phyloP scores from a whole-genome alignment of 768 basidiomycete genomes.

The Russula sp. region DNA sequence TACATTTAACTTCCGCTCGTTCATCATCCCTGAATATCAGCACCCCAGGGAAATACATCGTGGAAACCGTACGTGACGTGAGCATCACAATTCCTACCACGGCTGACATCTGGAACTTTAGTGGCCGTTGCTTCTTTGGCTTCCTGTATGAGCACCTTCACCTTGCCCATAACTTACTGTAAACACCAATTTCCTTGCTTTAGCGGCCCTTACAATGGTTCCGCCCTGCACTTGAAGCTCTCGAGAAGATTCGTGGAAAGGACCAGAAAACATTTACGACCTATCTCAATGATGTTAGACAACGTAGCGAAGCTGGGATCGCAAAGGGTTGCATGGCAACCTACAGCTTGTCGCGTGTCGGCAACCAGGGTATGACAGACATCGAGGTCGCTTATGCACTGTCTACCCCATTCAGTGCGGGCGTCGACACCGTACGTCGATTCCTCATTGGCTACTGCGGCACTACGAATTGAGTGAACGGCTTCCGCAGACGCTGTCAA shows the following conservation, averaged over 20 bases:
- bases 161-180: neutral
- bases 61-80: slow-evolving; percentile 9
- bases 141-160: slow-evolving; percentile 15
- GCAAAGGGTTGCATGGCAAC: slow-evolving; percentile 21
- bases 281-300: slow-evolving; percentile 10
- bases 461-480: neutral
- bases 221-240: slow-evolving; percentile 1
- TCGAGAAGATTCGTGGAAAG: slow-evolving; percentile 2
- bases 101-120: neutral
- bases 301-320: neutral
- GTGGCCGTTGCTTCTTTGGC: slow-evolving; percentile 21
- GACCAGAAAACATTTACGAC: slow-evolving; percentile 4
- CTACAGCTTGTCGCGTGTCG: slow-evolving; percentile 7
- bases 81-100: neutral
- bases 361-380: slow-evolving; percentile 11
- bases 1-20: neutral
- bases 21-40: neutral
- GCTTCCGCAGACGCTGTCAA: slow-evolving; percentile 13
- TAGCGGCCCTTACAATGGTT: slow-evolving; percentile 26
- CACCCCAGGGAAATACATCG: slow-evolving; percentile 14
- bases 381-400: slow-evolving; percentile 18
- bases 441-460: neutral
- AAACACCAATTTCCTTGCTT: neutral
- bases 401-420: slow-evolving; percentile 21
- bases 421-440: slow-evolving; percentile 21